Evolutionary conservation across 129 eudicot species (phyloP), one percentile per base, ranked within the genome.

Genomic region (Apium graveolens): DNA sequence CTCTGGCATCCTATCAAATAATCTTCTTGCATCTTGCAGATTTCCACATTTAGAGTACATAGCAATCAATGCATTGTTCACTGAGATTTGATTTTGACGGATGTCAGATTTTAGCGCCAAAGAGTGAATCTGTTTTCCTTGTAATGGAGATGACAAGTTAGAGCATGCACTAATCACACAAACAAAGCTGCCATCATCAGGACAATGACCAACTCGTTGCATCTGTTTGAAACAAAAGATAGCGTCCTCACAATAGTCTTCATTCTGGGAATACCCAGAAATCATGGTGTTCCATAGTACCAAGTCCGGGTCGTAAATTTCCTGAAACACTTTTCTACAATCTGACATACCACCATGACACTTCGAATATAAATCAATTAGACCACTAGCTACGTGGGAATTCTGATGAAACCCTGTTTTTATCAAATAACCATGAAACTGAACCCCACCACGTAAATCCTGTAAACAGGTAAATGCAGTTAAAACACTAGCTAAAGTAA

Each of bases 41-140:
- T 90, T 88, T 77, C 97, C 97, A 79, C 91, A 88, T 84, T 87
- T 90, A 21, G 93, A 91, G 82, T 92, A 92, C 97, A 88, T 90
- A 75, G 96, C 84, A 37, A 92, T 76, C 51, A 92, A 83, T 74
- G 97, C 87, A 74, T 90, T 92, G 78, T 85, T 80, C 72, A 92
- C 87, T 0, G 96, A 81, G 57, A 92, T 88, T 72, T 72, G 78
- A 82, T 92, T 92, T 12, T 85, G 85, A 13, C 86, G 92, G 75
- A 92, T 88, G 80, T 92, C 84, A 5, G 96, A 88, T 82, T 92
- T 92, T 53, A 92, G 84, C 24, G 83, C 90, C 80, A 92, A 83
- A 34, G 90, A 79, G 76, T 92, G 97, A 39, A 92, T 57, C 79
- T 87, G 93, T 70, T 86, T 85, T 43, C 96, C 97, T 82, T 88